Evolutionary conservation across 345 rosid species (phyloP).

Genomic region (Clarkia xantiana): DNA sequence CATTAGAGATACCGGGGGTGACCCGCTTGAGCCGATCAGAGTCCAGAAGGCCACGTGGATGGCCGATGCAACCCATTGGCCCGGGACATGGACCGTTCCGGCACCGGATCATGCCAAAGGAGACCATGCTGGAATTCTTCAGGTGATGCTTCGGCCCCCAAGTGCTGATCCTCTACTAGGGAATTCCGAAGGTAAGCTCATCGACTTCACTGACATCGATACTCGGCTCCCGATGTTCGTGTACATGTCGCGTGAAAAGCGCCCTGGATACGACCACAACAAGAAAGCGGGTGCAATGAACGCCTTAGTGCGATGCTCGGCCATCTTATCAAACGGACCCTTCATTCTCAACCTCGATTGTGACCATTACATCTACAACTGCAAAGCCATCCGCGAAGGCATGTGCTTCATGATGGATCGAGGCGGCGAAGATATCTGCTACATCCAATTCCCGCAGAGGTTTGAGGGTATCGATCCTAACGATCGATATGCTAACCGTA

Average conservation of each 20-base stretch:
- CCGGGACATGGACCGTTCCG: conserved; percentile 57
- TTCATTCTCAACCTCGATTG: conserved; percentile 93
- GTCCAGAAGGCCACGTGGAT: conserved; percentile 85
- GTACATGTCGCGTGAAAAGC: conserved; percentile 70
- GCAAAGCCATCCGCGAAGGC: conserved; percentile 78
- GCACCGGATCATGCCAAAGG: conserved; percentile 67
- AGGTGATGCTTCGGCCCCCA: conserved; percentile 87
- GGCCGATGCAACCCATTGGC: conserved; percentile 99
- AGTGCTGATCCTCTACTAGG: conserved; percentile 54
- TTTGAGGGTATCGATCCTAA: conserved; percentile 96
- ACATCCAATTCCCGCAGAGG: conserved; percentile 89
- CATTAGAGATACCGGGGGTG: conserved; percentile 56
- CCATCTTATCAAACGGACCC: conserved; percentile 75
- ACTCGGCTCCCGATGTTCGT: conserved; percentile 82
- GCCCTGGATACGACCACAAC: conserved; percentile 87
- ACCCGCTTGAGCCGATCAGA: conserved; percentile 49
- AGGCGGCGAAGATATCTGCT: conserved; percentile 79
- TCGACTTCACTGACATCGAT: conserved; percentile 62
- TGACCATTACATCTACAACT: conserved; percentile 80
- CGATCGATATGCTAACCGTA: conserved; percentile 84
- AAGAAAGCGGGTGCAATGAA: conserved; percentile 99
- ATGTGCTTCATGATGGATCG: conserved; percentile 97
- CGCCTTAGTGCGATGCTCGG: conserved; percentile 69
- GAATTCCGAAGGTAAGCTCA: conserved; percentile 40
- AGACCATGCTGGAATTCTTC: conserved; percentile 82